These are phyloP conservation scores for Fusarium mundagurra DNA, from an alignment of 2,329 filamentous ascomycete species.

Conservation along the genomic window DNA sequence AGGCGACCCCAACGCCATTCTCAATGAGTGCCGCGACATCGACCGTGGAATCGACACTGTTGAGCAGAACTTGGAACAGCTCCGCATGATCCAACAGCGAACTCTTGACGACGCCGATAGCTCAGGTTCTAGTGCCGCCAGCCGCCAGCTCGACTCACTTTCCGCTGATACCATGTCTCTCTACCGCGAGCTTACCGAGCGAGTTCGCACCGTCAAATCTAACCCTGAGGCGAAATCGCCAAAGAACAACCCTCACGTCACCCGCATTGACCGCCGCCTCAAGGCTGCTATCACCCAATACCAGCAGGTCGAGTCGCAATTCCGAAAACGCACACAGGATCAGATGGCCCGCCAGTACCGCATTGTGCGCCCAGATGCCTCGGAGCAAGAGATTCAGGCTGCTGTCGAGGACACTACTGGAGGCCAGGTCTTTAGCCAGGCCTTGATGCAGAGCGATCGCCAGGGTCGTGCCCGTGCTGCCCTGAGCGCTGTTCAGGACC, in stretches of 20 bases:
- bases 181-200: constrained; percentile 81
- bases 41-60: constrained; percentile 80
- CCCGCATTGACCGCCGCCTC: constrained; percentile 80
- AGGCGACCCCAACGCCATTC: constrained; percentile 76
- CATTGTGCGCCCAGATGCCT: constrained; percentile 85
- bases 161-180: constrained; percentile 83
- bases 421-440: constrained; percentile 87
- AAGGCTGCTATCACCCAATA: constrained; percentile 85
- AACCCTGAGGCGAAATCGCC: constrained; percentile 77
- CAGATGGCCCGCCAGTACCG: constrained; percentile 90
- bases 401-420: constrained; percentile 78
- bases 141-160: constrained; percentile 76
- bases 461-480: constrained; percentile 83
- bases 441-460: constrained; percentile 82
- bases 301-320: constrained; percentile 81
- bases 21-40: constrained; percentile 87
- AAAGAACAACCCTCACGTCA: constrained; percentile 82
- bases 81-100: constrained; percentile 76
- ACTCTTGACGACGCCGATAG: constrained; percentile 80
- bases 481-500: constrained; percentile 80
- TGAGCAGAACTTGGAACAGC: constrained; percentile 75
- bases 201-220: constrained; percentile 84
- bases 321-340: constrained; percentile 81
- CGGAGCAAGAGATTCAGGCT: constrained; percentile 78
- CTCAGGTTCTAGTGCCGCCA: constrained; percentile 70